Conservation (phyloP, 768 basidiomycete genomes). For the Dendrothele bispora region DNA sequence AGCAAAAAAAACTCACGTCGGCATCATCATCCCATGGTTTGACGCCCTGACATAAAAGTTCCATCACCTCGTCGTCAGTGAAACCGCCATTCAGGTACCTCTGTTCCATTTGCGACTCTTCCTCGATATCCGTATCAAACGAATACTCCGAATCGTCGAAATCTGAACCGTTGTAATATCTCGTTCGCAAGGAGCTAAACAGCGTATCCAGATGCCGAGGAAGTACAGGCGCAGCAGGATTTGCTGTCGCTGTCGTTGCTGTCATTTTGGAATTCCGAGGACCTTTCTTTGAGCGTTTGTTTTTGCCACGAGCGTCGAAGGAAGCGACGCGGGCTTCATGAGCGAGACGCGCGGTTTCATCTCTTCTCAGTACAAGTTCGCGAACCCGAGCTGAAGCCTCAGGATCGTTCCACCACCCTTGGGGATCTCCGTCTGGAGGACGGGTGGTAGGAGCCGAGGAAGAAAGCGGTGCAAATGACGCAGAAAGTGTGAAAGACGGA, state of each 20-base stretch:
- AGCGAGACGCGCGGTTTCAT: no score
- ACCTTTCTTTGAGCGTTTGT: neutral
- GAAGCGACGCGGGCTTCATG: no score
- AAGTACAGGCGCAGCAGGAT: neutral
- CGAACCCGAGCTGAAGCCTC: neutral
- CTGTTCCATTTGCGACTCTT: constrained; percentile 14
- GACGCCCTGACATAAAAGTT: constrained; percentile 36
- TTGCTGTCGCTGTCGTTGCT: neutral
- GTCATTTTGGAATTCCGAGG: neutral
- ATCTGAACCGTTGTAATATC: neutral
- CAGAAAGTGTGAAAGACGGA: no score
- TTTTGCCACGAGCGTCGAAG: no score
- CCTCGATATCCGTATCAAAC: neutral
- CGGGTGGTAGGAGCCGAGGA: no score
- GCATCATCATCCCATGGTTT: constrained; percentile 49
- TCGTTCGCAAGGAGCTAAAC: neutral
- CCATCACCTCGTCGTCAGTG: constrained; percentile 31
- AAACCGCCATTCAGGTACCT: constrained; percentile 28
- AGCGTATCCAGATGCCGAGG: neutral
- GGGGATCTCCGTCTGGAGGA: constrained; percentile 21
- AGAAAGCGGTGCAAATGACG: no score
- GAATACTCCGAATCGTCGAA: constrained; percentile 4
- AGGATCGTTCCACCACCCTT: constrained; percentile 31
- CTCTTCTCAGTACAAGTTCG: no score
- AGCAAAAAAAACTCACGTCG: constrained; percentile 31